phyloP scores from a whole-genome alignment of 306 rosid species.

The Abrus pulchellus region DNA sequence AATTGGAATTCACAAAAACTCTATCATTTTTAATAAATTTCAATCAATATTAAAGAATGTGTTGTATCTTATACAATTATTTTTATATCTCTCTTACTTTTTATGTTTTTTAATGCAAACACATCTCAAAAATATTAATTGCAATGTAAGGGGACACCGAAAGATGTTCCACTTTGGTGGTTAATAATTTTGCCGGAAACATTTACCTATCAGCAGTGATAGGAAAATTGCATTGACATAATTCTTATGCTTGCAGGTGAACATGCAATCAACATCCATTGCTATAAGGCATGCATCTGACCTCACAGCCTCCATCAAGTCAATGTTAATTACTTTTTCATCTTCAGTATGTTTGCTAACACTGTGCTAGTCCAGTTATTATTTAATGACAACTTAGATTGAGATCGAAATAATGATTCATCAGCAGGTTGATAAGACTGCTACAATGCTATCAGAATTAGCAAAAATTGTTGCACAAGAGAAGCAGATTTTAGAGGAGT shows the following conservation, averaged over 20 bases:
- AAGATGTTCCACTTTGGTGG: too few species aligned
- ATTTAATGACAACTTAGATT: slow-evolving; percentile 10
- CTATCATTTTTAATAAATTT: too few species aligned
- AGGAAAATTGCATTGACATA: neutral
- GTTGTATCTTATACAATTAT: too few species aligned
- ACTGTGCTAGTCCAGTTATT: neutral
- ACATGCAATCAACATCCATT: slow-evolving; percentile 50
- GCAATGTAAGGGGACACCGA: too few species aligned
- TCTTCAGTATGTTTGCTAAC: slow-evolving; percentile 52
- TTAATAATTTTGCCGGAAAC: too few species aligned
- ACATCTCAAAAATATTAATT: too few species aligned
- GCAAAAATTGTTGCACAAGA: slow-evolving; percentile 75
- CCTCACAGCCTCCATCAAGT: slow-evolving; percentile 60
- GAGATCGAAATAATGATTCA: slow-evolving; percentile 29
- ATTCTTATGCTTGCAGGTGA: slow-evolving; percentile 52
- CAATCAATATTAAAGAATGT: too few species aligned
- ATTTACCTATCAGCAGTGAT: neutral
- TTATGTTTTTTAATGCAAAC: too few species aligned
- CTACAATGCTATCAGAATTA: slow-evolving; percentile 62
- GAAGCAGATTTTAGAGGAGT: slow-evolving; percentile 71
- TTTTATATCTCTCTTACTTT: too few species aligned
- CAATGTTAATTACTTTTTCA: slow-evolving; percentile 53
- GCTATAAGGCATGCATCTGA: slow-evolving; percentile 61
- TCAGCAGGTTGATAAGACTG: slow-evolving; percentile 65
- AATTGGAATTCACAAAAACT: too few species aligned